A percentile compares a stretch with the other conserved stretches of the same genome.
Evolutionary conservation across 2,329 filamentous ascomycete species (phyloP).

Genomic region (Magnaporthiopsis incrustans): DNA sequence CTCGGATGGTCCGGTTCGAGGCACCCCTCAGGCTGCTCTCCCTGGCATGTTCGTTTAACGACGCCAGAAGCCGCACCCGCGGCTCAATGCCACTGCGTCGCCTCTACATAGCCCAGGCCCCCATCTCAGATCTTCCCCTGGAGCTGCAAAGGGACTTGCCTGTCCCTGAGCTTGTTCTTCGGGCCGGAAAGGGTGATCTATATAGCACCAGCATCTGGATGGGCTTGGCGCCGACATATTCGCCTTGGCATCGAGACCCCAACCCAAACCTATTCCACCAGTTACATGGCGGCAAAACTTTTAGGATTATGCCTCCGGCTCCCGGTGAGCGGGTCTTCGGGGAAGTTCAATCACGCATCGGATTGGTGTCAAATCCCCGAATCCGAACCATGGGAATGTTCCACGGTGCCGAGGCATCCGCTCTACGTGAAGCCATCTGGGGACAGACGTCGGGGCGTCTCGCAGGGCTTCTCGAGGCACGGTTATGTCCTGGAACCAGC

Average conservation of each 20-base stretch:
- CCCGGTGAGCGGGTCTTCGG: constrained; percentile 58
- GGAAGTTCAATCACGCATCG: constrained; percentile 34
- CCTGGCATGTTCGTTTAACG: constrained; percentile 46
- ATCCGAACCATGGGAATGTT: constrained; percentile 87
- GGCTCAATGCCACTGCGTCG: constrained; percentile 19
- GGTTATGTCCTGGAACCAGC: constrained; percentile 57
- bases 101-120: constrained; percentile 84
- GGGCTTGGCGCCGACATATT: constrained; percentile 77
- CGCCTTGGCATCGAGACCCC: constrained; percentile 84
- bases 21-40: constrained; percentile 58
- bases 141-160: constrained; percentile 58
- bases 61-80: not conserved
- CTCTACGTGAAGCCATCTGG: constrained; percentile 68
- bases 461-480: constrained; percentile 38
- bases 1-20: constrained; percentile 33
- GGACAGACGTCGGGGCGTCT: constrained; percentile 19
- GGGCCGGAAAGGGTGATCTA: constrained; percentile 69
- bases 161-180: constrained; percentile 53
- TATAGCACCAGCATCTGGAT: constrained; percentile 86
- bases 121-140: constrained; percentile 59
- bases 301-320: constrained; percentile 62
- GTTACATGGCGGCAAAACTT: constrained; percentile 60
- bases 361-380: constrained; percentile 29
- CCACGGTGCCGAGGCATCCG: constrained; percentile 62
- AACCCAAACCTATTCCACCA: constrained; percentile 93